Evolutionary conservation across 352 stramenopile genomes (phyloP), one percentile per base, ranked within the genome.

Genomic region (Globisporangium uncinulatum): DNA sequence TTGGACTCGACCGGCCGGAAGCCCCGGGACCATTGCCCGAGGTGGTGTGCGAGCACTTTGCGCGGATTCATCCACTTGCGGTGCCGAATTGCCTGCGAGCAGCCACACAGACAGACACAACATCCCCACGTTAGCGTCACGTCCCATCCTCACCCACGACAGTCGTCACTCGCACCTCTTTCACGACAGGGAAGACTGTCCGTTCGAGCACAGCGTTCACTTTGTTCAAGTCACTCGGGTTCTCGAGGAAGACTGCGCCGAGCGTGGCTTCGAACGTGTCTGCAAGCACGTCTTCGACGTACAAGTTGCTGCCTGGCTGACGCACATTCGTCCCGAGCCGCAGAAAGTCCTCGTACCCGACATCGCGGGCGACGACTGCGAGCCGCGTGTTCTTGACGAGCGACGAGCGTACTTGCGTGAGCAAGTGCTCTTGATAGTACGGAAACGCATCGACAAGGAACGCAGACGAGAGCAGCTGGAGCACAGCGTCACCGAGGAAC

Each of bases 301-400:
- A 91, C 57, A 92, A 60, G 21, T 76, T 78, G n/a, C 71, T 70
- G 20, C 6, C 49, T 20, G 64, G 73, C 54, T 82, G 62, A 62
- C 83, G 85, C 29, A 80, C 83, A 7, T 69, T 13, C 42, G 79
- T 85, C 14, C 82, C 81, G 13, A 95, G 60, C 6, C 83, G 83
- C 47, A 95, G 72, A 50, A 89, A 93, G 29, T 83, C 66, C 37
- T 87, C 64, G 50, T 89, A 92, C 11, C 83, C 80, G 13, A 69
- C 63, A 1, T 82, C 61, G 5, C 67, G 63, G 3, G 81, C 81
- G 37, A 93, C 76, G 20, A 78, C 67, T 0, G 82, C 82, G 2
- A 93, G 63, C 6, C 86, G 83, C 7, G 69, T 87, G 56, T 93
- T 95, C 69, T 91, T 95, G n/a, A 93, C 82, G 6, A 93, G 66